phyloP scores from a whole-genome alignment of 2,329 filamentous ascomycete genomes.

The Cryphonectria radicalis region DNA sequence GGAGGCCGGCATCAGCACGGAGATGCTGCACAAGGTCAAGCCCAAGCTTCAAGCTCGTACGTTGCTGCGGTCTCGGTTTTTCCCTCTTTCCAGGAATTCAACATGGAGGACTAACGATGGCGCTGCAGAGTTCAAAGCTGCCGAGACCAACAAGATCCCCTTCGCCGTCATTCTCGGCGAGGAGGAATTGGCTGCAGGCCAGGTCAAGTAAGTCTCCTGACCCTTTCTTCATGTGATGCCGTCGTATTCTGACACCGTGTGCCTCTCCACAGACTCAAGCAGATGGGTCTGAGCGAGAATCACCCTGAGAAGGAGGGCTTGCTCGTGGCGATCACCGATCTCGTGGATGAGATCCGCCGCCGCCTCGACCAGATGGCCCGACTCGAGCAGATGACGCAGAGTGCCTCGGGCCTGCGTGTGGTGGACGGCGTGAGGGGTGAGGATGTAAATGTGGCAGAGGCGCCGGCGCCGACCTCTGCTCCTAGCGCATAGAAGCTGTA shows the following conservation, averaged over 20 bases:
- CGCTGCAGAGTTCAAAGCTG: constrained; percentile 79
- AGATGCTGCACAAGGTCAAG: constrained; percentile 89
- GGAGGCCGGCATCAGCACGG: constrained; percentile 89
- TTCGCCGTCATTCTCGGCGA: constrained; percentile 90
- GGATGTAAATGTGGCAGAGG: constrained; percentile 38
- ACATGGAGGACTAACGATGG: not conserved
- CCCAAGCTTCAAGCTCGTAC: constrained; percentile 75
- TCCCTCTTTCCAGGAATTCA: not conserved
- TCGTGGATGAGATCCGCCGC: constrained; percentile 63
- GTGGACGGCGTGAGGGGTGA: constrained; percentile 52
- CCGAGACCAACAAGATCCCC: constrained; percentile 78
- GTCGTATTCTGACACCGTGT: not conserved
- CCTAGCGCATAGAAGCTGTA: constrained; percentile 6
- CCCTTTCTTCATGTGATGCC: not conserved
- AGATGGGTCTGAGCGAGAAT: constrained; percentile 72
- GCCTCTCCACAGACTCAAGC: constrained; percentile 49
- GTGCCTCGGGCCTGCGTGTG: constrained; percentile 51
- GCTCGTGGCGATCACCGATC: constrained; percentile 65
- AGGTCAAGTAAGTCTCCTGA: constrained; percentile 55
- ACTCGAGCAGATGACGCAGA: constrained; percentile 48
- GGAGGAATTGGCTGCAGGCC: constrained; percentile 80
- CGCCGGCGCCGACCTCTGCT: constrained; percentile 26
- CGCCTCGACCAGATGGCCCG: constrained; percentile 48
- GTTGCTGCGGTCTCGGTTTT: not conserved
- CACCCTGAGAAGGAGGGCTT: constrained; percentile 92